Evolutionary conservation across 805 yeast species (phyloP).

Genomic region (Isabelozyma heimii): DNA sequence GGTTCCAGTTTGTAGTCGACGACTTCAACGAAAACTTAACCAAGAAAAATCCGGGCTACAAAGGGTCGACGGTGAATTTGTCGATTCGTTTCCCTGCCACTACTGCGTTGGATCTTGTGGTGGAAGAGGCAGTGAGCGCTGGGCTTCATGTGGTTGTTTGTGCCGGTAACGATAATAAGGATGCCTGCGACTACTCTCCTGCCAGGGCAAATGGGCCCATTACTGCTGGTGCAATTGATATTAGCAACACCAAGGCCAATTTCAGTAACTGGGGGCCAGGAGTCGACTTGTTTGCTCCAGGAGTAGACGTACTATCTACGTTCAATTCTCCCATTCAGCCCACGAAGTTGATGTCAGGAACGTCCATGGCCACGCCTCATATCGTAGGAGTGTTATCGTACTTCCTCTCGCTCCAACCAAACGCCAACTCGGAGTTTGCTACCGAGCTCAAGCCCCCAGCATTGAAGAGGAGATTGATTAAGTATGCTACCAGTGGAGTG

Average conservation of each 20-base stretch:
- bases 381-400: slow-evolving; percentile 55
- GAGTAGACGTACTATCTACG: slow-evolving; percentile 54
- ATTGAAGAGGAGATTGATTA: slow-evolving; percentile 51
- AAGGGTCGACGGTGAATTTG: slow-evolving; percentile 89
- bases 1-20: slow-evolving; percentile 80
- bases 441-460: slow-evolving; percentile 49
- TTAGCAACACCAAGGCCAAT: slow-evolving; percentile 45
- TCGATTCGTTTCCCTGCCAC: slow-evolving; percentile 93
- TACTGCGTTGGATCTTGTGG: slow-evolving; percentile 81
- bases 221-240: slow-evolving; percentile 51
- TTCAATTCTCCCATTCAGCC: slow-evolving; percentile 52
- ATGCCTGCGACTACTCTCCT: slow-evolving; percentile 63
- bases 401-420: slow-evolving; percentile 56
- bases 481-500: slow-evolving; percentile 49
- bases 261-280: slow-evolving; percentile 55
- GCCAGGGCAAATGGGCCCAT: slow-evolving; percentile 56
- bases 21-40: slow-evolving; percentile 57
- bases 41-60: slow-evolving; percentile 59
- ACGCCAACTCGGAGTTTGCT: slow-evolving; percentile 46
- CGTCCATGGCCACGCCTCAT: slow-evolving; percentile 66
- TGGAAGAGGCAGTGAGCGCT: slow-evolving; percentile 82
- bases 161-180: slow-evolving; percentile 92
- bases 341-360: slow-evolving; percentile 55
- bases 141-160: slow-evolving; percentile 95
- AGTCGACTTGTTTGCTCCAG: slow-evolving; percentile 56